A percentile compares a stretch with the other conserved stretches of the same genome.
Evolutionary conservation across 352 stramenopile species (phyloP).

Genomic region (Phytopythium helicoides): DNA sequence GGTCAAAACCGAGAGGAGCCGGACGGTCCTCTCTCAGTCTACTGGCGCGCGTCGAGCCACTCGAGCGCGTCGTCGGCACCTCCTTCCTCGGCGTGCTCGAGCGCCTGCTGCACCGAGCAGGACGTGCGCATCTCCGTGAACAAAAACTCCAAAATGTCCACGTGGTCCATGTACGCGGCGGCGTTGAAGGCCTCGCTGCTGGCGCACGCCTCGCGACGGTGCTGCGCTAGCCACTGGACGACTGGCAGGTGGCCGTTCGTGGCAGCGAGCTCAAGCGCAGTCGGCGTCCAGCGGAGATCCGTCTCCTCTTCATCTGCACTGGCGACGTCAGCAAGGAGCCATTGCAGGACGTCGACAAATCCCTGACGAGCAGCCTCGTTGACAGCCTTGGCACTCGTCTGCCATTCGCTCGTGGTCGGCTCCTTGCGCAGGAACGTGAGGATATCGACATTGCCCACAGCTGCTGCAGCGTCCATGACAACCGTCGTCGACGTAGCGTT

Average conservation of each 20-base stretch:
- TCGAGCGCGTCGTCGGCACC: constrained; percentile 55
- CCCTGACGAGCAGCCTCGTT: constrained; percentile 55
- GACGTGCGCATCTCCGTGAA: constrained; percentile 36
- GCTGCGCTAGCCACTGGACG: constrained; percentile 60
- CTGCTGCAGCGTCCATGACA: constrained; percentile 54
- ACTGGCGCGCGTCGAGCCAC: constrained; percentile 52
- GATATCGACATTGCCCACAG: constrained; percentile 51
- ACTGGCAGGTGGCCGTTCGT: constrained; percentile 57
- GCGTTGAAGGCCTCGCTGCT: constrained; percentile 61
- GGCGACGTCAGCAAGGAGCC: constrained; percentile 29
- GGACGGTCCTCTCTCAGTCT: too few species aligned
- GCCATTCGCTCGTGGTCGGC: constrained; percentile 34
- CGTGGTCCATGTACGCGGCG: constrained; percentile 70
- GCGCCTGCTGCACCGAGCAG: constrained; percentile 49
- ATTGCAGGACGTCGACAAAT: constrained; percentile 45
- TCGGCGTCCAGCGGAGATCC: constrained; percentile 41
- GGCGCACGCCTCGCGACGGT: constrained; percentile 44
- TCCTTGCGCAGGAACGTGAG: constrained; percentile 46
- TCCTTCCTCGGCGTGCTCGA: constrained; percentile 64
- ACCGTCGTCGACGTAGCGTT: constrained; percentile 21
- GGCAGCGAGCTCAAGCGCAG: constrained; percentile 51
- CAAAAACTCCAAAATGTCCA: constrained; percentile 54
- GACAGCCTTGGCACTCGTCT: constrained; percentile 52
- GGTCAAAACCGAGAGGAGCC: too few species aligned
- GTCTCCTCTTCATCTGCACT: constrained; percentile 12